Base-by-base conservation (phyloP, 306 rosid species). In the Rosa rugosa region DNA sequence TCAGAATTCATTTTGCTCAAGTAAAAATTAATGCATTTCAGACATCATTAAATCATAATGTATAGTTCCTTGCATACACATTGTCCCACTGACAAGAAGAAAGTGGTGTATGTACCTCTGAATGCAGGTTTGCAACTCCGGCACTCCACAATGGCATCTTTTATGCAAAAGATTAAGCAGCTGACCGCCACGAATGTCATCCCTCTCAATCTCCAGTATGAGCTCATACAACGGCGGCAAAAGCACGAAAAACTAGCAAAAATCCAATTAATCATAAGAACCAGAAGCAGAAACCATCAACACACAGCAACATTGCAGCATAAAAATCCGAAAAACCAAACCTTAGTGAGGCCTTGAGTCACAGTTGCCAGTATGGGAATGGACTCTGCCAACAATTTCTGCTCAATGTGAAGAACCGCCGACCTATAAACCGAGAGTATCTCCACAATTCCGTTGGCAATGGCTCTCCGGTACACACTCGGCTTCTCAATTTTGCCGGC, bases 91-190 rank as follows among this genome's bases (percentile, higher is more conserved):
- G 18, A 65, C 16, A 14, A 4, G 23, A 47, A 66, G 71, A 82
- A 83, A 77, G 27, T 76, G 34, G 40, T 20, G 14, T 80, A 85
- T 68, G 87, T 77, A 93, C 98, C 98, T 95, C 69, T 93, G 97
- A 76, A 95, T 89, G 84, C 99, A 95, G 23, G 97, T 86, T 83
- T 95, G 99, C 85, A 93, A 86, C 79, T 95, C 99, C 40, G 98
- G 99, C 72, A 95, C 99, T 44, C 99, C 99, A 83, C 99, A 95
- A 73, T 90, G 99, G 73, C 98, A 91, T 72, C 97, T 85, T 84
- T 91, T 90, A 80, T 93, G 93, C 34, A 93, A 81, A 64, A 95
- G 96, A 75, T 90, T 93, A 74, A 95, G 98, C 80, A 95, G 96
- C 79, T 90, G 94, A 71, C 99, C 98, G 3, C 97, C 99, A 0